Evolutionary conservation across 2,329 filamentous ascomycete species (phyloP).

Genomic region (Sclerotinia trifoliorum): DNA sequence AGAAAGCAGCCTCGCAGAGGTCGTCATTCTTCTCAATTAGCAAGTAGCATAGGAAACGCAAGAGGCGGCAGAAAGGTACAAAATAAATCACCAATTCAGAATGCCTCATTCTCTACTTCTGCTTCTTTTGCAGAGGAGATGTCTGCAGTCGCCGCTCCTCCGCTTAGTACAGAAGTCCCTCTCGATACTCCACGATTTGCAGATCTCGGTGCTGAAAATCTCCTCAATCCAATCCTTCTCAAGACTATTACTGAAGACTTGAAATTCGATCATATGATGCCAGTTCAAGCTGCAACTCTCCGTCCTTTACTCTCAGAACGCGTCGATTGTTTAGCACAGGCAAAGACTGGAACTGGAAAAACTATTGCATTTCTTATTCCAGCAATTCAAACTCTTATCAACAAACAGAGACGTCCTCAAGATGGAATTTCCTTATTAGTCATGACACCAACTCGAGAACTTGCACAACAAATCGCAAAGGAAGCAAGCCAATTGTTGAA

Average conservation of each 20-base stretch:
- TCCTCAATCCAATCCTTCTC: conserved; percentile 49
- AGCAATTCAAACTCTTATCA: conserved; percentile 67
- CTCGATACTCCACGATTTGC: conserved; percentile 49
- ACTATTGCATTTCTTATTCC: conserved; percentile 91
- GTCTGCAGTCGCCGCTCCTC: conserved; percentile 38
- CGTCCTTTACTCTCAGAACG: conserved; percentile 70
- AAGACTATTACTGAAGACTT: conserved; percentile 67
- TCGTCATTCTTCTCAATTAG: conserved; percentile 9
- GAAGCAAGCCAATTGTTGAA: conserved; percentile 59
- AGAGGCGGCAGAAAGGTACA: background rate
- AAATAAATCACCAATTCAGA: conserved; percentile 3
- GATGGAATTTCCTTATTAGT: conserved; percentile 62
- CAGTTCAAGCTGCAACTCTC: conserved; percentile 85
- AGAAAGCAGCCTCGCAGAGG: conserved; percentile 16
- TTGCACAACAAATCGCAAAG: conserved; percentile 75
- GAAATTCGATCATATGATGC: conserved; percentile 82
- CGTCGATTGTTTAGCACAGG: conserved; percentile 74
- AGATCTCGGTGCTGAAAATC: conserved; percentile 45
- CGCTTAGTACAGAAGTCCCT: conserved; percentile 44
- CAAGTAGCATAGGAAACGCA: conserved; percentile 2
- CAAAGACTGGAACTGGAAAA: conserved; percentile 96
- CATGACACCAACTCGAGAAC: conserved; percentile 76
- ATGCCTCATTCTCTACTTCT: conserved; percentile 8
- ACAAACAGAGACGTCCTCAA: conserved; percentile 41
- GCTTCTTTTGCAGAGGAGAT: conserved; percentile 13